Percentiles rank a stretch among this genome's conserved stretches.
phyloP scores from a whole-genome alignment of 2,329 filamentous ascomycete genomes.

The Magnaporthiopsis poae region DNA sequence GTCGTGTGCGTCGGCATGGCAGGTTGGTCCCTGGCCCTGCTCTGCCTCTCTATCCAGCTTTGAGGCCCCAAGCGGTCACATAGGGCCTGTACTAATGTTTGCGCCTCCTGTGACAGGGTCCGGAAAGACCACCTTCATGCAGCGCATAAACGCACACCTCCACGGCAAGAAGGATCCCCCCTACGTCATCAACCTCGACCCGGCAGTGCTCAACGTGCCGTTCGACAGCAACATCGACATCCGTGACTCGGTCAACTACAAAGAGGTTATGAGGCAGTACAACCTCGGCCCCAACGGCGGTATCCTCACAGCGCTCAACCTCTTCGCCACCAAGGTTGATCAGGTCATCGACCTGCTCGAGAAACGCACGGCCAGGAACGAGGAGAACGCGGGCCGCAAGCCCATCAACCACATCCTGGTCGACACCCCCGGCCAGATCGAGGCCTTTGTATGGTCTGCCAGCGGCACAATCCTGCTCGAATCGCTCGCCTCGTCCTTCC shows the following conservation, averaged over 20 bases:
- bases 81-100: neutral
- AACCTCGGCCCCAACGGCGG: slow-evolving; percentile 95
- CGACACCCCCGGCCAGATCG: slow-evolving; percentile 94
- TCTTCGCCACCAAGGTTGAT: slow-evolving; percentile 96
- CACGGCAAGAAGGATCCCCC: slow-evolving; percentile 71
- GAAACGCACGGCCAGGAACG: slow-evolving; percentile 65
- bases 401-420: slow-evolving; percentile 77
- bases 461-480: slow-evolving; percentile 89
- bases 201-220: slow-evolving; percentile 82
- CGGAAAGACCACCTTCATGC: slow-evolving; percentile 99
- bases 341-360: slow-evolving; percentile 84
- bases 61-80: no score
- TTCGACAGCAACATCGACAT: slow-evolving; percentile 99
- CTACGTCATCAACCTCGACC: slow-evolving; percentile 95
- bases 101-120: slow-evolving; percentile 47
- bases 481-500: slow-evolving; percentile 84
- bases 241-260: slow-evolving; percentile 96
- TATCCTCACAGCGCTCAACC: slow-evolving; percentile 87
- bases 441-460: slow-evolving; percentile 97
- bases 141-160: slow-evolving; percentile 87
- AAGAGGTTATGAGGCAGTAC: slow-evolving; percentile 99
- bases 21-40: slow-evolving; percentile 37
- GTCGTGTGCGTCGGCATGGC: slow-evolving; percentile 98
- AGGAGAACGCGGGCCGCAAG: slow-evolving; percentile 48
- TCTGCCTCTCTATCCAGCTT: slow-evolving; percentile 1